Conservation (phyloP, 176 grass and related monocot species). For the Tillandsia leiboldiana region DNA sequence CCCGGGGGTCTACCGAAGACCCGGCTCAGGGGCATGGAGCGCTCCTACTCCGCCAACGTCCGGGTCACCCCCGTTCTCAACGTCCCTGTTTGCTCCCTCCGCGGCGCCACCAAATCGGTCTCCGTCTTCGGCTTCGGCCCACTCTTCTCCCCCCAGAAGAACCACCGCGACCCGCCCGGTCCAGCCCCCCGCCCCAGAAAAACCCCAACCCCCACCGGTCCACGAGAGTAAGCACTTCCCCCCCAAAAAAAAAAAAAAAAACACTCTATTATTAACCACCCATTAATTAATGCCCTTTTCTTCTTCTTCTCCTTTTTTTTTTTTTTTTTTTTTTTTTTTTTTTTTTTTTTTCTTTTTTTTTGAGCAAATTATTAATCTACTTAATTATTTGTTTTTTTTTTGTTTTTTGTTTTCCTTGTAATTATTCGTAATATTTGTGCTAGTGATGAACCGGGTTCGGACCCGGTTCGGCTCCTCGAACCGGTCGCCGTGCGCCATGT, state of each 20-base stretch:
- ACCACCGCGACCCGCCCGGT: conserved; percentile 1
- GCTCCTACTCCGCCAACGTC: conserved; percentile 74
- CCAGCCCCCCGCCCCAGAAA: conserved; percentile 15
- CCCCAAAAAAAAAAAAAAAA: neutral
- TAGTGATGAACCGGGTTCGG: conserved; percentile 23
- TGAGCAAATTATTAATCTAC: conserved; percentile 27
- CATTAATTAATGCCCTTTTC: conserved; percentile 48
- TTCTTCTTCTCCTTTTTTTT: conserved; percentile 36
- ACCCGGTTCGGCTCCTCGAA: conserved; percentile 6
- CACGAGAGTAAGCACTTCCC: neutral
- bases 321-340: conserved; percentile 9
- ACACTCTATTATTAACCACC: conserved; percentile 38
- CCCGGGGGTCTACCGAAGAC: conserved; percentile 37
- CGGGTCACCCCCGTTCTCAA: conserved; percentile 76
- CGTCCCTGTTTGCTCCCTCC: conserved; percentile 71
- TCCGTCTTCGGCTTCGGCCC: conserved; percentile 55
- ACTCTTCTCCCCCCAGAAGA: conserved; percentile 77
- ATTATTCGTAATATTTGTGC: conserved; percentile 12
- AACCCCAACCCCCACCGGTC: neutral
- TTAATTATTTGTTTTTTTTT: conserved; percentile 37
- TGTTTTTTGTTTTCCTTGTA: conserved; percentile 20
- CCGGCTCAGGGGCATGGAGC: conserved; percentile 56
- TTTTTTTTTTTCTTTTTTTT: conserved; percentile 12
- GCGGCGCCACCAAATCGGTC: conserved; percentile 32
- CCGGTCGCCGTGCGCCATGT: neutral